A percentile compares a stretch with the other conserved stretches of the same genome.
These are phyloP conservation scores for Zygnema cylindricum DNA, from an alignment of 139 green algal species.

Conservation along the genomic window DNA sequence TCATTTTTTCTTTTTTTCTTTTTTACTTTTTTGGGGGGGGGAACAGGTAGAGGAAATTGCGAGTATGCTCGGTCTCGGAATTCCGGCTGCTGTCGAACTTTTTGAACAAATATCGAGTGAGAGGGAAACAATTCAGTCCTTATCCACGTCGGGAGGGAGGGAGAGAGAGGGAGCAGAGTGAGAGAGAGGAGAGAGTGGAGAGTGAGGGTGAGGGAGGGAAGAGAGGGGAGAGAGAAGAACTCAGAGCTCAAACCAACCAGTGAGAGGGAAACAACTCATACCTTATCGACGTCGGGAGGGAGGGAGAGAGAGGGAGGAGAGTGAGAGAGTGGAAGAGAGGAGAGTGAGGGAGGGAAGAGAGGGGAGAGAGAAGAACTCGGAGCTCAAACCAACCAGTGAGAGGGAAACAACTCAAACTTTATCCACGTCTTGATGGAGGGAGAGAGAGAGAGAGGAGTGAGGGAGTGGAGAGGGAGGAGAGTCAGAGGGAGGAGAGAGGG, in stretches of 20 bases:
- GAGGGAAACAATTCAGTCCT: too few species aligned
- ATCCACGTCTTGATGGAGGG: neutral
- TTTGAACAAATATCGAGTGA: too few species aligned
- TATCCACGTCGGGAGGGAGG: too few species aligned
- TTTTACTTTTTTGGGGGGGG: too few species aligned
- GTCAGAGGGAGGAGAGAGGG: neutral
- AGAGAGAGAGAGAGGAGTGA: neutral
- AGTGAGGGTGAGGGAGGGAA: neutral
- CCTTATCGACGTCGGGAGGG: too few species aligned
- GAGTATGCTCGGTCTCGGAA: neutral
- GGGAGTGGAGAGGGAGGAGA: neutral
- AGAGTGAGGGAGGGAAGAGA: conserved; percentile 2
- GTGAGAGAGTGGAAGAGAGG: conserved; percentile 18
- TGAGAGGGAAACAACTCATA: too few species aligned
- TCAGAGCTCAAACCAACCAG: neutral
- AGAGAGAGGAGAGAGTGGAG: neutral
- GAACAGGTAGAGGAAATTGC: conserved; percentile 8
- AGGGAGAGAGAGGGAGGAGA: neutral
- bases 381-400: neutral
- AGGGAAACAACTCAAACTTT: neutral
- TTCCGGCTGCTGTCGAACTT: conserved; percentile 3
- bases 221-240: neutral
- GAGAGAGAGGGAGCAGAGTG: too few species aligned
- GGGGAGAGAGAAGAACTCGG: neutral
- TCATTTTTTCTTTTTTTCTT: too few species aligned